phyloP scores from a whole-genome alignment of 2,329 filamentous ascomycete species.

The Cercospora sp. region DNA sequence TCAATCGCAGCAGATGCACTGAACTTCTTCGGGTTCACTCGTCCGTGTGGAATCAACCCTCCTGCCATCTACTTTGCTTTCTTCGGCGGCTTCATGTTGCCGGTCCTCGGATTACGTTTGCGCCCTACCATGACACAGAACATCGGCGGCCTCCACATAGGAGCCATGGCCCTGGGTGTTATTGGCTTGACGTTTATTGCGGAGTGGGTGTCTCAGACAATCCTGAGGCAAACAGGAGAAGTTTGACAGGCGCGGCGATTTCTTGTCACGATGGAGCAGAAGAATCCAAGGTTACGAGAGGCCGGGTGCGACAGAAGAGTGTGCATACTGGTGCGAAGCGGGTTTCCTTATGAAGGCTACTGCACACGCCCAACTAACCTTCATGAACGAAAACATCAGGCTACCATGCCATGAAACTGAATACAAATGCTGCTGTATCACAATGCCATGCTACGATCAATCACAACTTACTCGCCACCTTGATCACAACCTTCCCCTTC shows the following conservation, averaged over 20 bases:
- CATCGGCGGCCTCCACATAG: background rate
- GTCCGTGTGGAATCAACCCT: background rate
- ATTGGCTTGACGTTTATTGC: background rate
- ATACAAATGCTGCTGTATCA: background rate
- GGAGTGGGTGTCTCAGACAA: background rate
- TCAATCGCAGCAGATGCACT: background rate
- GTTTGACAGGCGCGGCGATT: too few relatives aligned
- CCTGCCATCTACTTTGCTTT: background rate
- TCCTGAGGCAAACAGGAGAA: background rate
- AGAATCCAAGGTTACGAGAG: background rate
- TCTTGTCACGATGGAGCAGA: background rate
- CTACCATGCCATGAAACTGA: background rate
- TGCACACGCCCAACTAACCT: too few relatives aligned
- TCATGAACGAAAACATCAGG: too few relatives aligned
- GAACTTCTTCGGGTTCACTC: background rate
- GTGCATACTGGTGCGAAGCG: background rate
- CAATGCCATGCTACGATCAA: background rate
- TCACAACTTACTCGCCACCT: conserved; percentile 15
- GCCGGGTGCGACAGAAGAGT: background rate
- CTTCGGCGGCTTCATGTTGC: background rate
- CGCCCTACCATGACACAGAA: background rate
- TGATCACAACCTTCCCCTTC: conserved; percentile 39
- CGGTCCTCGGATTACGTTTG: background rate
- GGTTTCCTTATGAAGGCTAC: background rate
- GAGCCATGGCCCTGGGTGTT: background rate